Conservation (phyloP, 2,329 filamentous ascomycete species). For the Ascochyta pisi region DNA sequence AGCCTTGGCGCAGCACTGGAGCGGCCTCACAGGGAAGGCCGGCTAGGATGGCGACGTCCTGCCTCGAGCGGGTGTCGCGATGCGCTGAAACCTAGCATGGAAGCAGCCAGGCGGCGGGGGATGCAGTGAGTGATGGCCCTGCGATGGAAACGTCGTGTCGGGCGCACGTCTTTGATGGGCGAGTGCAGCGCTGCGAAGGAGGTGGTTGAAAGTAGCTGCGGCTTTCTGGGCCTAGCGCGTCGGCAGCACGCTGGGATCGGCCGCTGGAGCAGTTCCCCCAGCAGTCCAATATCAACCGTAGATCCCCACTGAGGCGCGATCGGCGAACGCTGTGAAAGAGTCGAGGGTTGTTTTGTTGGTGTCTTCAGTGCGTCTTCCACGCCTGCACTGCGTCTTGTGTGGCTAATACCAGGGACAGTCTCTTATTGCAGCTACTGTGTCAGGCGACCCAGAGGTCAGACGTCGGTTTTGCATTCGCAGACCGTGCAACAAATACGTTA, state of each 20-base stretch:
- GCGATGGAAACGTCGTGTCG: conserved; percentile 44
- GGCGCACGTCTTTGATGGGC: conserved; percentile 44
- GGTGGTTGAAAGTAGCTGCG: conserved; percentile 22
- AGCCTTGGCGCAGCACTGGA: conserved; percentile 42
- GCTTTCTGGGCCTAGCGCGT: conserved; percentile 13
- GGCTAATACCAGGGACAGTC: neutral
- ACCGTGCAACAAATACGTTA: neutral
- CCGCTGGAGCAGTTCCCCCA: conserved; percentile 13
- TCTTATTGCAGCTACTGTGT: too few species aligned
- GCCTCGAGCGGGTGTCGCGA: conserved; percentile 52
- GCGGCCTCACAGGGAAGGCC: conserved; percentile 46
- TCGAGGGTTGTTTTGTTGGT: neutral
- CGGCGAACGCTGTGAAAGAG: conserved; percentile 5
- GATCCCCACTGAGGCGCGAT: conserved; percentile 12
- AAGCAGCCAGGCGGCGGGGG: conserved; percentile 41
- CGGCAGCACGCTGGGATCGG: conserved; percentile 17
- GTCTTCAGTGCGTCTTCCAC: neutral
- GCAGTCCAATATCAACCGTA: conserved; percentile 7
- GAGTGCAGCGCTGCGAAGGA: conserved; percentile 38
- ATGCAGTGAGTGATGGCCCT: conserved; percentile 38
- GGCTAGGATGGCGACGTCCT: conserved; percentile 50
- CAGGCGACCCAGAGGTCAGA: too few species aligned
- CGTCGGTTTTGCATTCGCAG: neutral
- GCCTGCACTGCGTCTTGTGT: neutral
- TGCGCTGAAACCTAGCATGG: conserved; percentile 49